Base-by-base conservation (phyloP, 495 filamentous ascomycete species). In the Lophiostoma macrostomum region DNA sequence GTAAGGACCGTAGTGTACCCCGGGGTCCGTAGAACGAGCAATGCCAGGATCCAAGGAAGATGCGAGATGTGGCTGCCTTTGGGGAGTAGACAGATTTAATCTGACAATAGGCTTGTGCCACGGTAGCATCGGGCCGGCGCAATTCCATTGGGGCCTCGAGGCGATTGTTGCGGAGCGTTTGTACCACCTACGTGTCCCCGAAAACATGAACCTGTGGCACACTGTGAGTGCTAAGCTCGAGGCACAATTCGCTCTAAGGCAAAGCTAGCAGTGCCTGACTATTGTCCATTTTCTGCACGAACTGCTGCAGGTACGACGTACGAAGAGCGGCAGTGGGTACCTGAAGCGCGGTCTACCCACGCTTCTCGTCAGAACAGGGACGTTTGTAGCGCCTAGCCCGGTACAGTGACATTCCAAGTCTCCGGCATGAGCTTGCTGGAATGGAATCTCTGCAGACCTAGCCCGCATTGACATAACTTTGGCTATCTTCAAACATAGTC, bases 141-240 rank as follows among this genome's bases (percentile, higher is more conserved):
- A 3, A 27, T 3, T 36, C 32, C 4, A 13, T 4, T 43, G 18
- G 34, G 6, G 13, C n/a, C n/a, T 14, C n/a, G 29, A 32, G 29
- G 7, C 29, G 7, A 32, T 32, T 7, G 29, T 32, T 37, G 6
- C n/a, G 34, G n/a, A 14, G 5, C 34, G 19, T 32, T 30, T 23
- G 43, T 46, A 20, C 27, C 43, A 46, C 43, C 27, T 46, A 34
- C 28, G 43, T 46, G 43, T 32, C 27, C 29, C 14, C 43, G 18
- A 34, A n/a, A 7, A 46, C 12, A 30, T 46, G 13, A 5, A 5
- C 7, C 19, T 42, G 16, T 6, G 5, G 38, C 10, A 22, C 6
- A 14, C 11, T 14, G 7, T 7, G 7, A 32, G 29, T 32, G 29
- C 29, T 7, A 7, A n/a, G 7, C 29, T 7, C 29, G 29, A 32